Base-by-base conservation (phyloP, 495 filamentous ascomycete species). In the Filosporella fistucella region DNA sequence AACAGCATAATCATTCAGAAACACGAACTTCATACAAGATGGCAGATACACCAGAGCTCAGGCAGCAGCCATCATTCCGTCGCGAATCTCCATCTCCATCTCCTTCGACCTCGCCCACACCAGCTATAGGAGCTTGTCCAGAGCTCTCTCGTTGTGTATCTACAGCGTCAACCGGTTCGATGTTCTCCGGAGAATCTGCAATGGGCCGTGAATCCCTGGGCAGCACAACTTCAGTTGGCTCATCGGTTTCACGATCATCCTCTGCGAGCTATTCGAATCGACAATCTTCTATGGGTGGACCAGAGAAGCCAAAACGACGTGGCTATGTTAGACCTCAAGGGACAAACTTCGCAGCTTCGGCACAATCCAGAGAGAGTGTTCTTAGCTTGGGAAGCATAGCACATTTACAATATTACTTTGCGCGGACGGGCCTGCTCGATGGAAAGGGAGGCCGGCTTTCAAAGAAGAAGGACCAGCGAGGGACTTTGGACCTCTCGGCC, bases 401-500 rank as follows among this genome's bases (percentile, higher is more conserved):
- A 37, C 93, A 98, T 68, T 68, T 98, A 56, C 93, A 98, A 59
- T 96, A 98, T 64, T 98, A 97, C 63, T 98, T 98, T 63, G 91
- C 93, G 29, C 76, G 94, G 41, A 98, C 93, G 3, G 93, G 93
- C 2, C 64, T 98, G 42, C 64, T 98, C 38, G 93, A 98, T 58
- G 90, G 91, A 28, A 96, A 96, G 63, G 91, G 90, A 14, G 93
- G 83, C 39, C 87, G 90, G 48, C 67, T 91, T 43, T 81, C 84
- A 7, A 85, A 78, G 45, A 84, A 84, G 55, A 63, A 50, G 16
- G 37, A 44, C 4, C 24, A 21, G 16, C 45, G 47, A 42, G 44
- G 39, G 20, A 42, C 50, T 12, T 39, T 59, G 24, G 55, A 55
- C 37, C 29, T 57, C 12, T 54, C 65, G 9, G 74, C 70, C 8